A percentile compares a stretch with the other conserved stretches of the same genome.
phyloP scores from a whole-genome alignment of 1,284 basidiomycete genomes.

The Phaffia rhodozyma region DNA sequence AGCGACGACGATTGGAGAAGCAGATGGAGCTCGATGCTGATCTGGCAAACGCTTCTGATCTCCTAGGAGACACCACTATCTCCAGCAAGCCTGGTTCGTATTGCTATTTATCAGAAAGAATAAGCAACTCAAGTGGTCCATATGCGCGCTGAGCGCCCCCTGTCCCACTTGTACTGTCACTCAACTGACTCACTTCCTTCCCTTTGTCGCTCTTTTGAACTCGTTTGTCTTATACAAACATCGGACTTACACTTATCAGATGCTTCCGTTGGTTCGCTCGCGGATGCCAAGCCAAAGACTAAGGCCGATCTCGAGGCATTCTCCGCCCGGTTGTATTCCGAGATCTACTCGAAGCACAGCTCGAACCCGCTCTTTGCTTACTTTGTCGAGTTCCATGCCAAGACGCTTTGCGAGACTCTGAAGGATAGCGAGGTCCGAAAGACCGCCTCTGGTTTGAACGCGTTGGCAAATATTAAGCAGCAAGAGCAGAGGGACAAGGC shows the following conservation, averaged over 20 bases:
- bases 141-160: neutral
- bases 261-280: conserved; percentile 46
- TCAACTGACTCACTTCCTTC: neutral
- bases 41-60: conserved; percentile 63
- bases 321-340: conserved; percentile 57
- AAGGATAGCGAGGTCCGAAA: conserved; percentile 82
- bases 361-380: conserved; percentile 63
- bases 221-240: conserved; percentile 3
- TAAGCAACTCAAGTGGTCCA: too few relatives aligned
- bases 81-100: conserved; percentile 43
- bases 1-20: conserved; percentile 58
- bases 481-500: conserved; percentile 72
- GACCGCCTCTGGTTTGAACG: conserved; percentile 63
- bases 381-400: conserved; percentile 70
- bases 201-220: neutral
- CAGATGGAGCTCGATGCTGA: conserved; percentile 74
- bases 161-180: neutral
- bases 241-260: neutral
- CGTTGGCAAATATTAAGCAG: conserved; percentile 86
- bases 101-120: conserved; percentile 8
- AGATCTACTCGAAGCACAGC: conserved; percentile 61
- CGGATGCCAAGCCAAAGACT: conserved; percentile 62
- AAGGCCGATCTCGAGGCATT: conserved; percentile 71
- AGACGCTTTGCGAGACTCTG: conserved; percentile 57
- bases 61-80: conserved; percentile 59